Base-by-base conservation (phyloP, 164 flowering plant genomes). In the Platanus orientalis region DNA sequence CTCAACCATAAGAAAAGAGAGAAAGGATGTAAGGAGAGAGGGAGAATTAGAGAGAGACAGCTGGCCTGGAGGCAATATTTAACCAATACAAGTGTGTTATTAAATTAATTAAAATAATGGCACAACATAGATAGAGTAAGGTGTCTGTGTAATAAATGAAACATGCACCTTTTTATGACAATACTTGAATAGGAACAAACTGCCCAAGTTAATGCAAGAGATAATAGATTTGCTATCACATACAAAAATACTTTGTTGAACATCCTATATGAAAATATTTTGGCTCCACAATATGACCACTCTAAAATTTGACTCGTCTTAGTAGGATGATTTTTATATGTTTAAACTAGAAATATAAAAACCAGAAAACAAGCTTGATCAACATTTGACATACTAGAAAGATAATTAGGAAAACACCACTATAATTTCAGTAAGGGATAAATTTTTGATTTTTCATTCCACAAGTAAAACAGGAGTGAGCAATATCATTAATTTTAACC, bases 251-350 rank as follows among this genome's bases (percentile, higher is more conserved):
- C 39, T 67, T 45, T n/a, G 63, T 63, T 30, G 76, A 66, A 63
- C 48, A 76, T 60, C 73, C 60, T 69, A 76, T 10, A 66, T 24
- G 63, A 55, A 65, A 69, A 60, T 47, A 59, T 24, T 55, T 72
- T 42, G 63, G 56, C 66, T 76, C 69, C 65, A 66, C 69, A 66
- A 26, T 28, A 70, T 62, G 75, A 69, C 50, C 48, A 48, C 71
- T 76, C 78, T 72, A 73, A 69, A 72, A 76, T 39, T 66, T 52
- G 58, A 66, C 30, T 57, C 63, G 67, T 71, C 67, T 70, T 47
- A 70, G 65, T 25, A 59, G 49, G 42, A n/a, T 24, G 50, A 50
- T 17, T 26, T 44, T 11, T n/a, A 45, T 7, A 67, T 42, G 40
- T 57, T 49, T 51, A 30, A 20, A 11, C 44, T 21, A 10, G 30